Base-by-base conservation (phyloP, 169 alveolate species). In the Haemoproteus tartakovskyi region DNA sequence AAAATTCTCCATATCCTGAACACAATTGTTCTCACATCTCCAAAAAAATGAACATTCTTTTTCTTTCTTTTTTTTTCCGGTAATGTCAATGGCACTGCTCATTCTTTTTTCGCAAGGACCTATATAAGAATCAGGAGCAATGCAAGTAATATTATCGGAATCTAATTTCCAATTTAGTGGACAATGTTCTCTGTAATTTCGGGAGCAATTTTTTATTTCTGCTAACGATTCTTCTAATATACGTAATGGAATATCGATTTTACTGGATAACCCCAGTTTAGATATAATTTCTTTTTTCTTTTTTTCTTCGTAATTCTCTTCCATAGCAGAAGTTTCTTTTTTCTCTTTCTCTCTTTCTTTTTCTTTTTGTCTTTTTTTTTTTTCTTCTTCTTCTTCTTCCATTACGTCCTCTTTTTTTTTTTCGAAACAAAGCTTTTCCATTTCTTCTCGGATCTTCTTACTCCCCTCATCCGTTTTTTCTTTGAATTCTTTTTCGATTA, bases 61-160 rank as follows among this genome's bases (percentile, higher is more conserved):
- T 51, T 74, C 84, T 38, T 26, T 56, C 16, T 57, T 22, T 11
- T 37, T 62, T 33, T 85, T 79, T 40, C 62, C 78, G 22, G 30
- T 67, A 26, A 45, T 33, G 46, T 80, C 52, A 16, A 78, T 70
- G 9, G 41, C 70, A 40, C 46, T 59, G 3, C 36, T 52, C n/a
- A 85, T 56, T 43, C 52, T 1, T 46, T 21, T 38, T 56, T 22
- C 85, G 48, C 92, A 88, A 18, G 90, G 82, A 3, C 92, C 92
- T 41, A 52, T 38, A 48, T 88, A 88, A 11, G 88, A 79, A 12
- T 57, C 86, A 29, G 84, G 89, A 3, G 91, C 90, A 16, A 45
- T 18, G 52, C 92, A 88, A 41, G 26, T 16, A 8, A 8, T 2
- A 4, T 54, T 60, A 45, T 74, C 26, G 41, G 19, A 43, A 27